Conservation (phyloP, 2,329 filamentous ascomycete genomes). For the Huntiella abstrusa region DNA sequence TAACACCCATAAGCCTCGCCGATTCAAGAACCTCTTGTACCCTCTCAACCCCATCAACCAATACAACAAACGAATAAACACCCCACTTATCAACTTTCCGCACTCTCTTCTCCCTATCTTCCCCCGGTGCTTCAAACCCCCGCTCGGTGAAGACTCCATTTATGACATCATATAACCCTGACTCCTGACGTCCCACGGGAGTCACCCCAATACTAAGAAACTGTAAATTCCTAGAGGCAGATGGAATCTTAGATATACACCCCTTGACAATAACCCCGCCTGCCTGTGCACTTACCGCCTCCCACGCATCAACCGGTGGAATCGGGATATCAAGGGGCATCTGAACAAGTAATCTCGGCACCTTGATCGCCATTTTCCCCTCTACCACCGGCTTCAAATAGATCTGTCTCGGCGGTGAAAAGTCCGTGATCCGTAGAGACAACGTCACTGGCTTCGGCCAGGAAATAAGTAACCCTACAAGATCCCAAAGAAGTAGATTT, state of each 20-base stretch:
- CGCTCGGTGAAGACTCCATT: conserved; percentile 63
- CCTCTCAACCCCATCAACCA: conserved; percentile 13
- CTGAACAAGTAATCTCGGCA: conserved; percentile 41
- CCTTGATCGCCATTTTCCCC: conserved; percentile 12
- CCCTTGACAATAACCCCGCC: conserved; percentile 44
- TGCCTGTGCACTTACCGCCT: conserved; percentile 48
- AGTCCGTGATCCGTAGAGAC: conserved; percentile 14
- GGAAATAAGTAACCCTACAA: conserved; percentile 50
- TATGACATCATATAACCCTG: conserved; percentile 55
- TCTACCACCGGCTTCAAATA: conserved; percentile 1
- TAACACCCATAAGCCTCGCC: neutral
- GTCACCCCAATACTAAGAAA: conserved; percentile 64
- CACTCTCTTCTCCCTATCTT: conserved; percentile 29
- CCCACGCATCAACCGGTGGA: conserved; percentile 42
- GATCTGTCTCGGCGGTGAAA: neutral
- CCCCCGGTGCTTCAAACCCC: conserved; percentile 49
- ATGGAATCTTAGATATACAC: conserved; percentile 50
- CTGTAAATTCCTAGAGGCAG: conserved; percentile 53
- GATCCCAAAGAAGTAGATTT: conserved; percentile 36
- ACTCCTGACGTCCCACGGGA: conserved; percentile 39
- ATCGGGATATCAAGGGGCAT: conserved; percentile 34
- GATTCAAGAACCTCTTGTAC: conserved; percentile 1
- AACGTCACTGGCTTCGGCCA: conserved; percentile 42
- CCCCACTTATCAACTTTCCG: conserved; percentile 58
- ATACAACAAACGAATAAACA: conserved; percentile 64